These are phyloP conservation scores for Naganishia sp. DNA, from an alignment of 1,284 basidiomycete species.

Conservation along the genomic window DNA sequence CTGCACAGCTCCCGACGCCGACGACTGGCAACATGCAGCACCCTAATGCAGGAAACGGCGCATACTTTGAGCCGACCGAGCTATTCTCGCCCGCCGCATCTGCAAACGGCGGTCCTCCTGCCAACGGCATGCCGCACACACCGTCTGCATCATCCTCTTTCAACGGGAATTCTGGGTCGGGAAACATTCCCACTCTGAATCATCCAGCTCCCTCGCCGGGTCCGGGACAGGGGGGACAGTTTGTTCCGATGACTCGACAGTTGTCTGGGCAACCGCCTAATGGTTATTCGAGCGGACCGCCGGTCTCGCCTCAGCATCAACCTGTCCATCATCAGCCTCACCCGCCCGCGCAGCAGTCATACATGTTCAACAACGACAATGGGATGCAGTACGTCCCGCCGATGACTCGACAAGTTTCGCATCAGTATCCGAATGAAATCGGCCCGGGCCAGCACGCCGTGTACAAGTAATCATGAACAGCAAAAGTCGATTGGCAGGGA, in stretches of 20 bases:
- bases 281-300: not conserved
- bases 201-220: slow-evolving; percentile 14
- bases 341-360: not conserved
- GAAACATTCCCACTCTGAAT: slow-evolving; percentile 11
- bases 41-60: slow-evolving; percentile 5
- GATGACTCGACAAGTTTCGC: slow-evolving; percentile 20
- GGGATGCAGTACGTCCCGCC: slow-evolving; percentile 4
- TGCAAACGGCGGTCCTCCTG: slow-evolving; percentile 1
- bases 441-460: slow-evolving; percentile 7
- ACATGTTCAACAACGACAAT: slow-evolving; percentile 11
- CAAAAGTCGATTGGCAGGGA: no score
- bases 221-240: not conserved
- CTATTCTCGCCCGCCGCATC: slow-evolving; percentile 21
- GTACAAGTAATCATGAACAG: slow-evolving; percentile 11
- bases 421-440: slow-evolving; percentile 6
- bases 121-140: slow-evolving; percentile 11
- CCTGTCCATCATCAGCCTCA: slow-evolving; percentile 4
- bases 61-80: slow-evolving; percentile 26
- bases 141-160: slow-evolving; percentile 17
- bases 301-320: slow-evolving; percentile 3
- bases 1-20: not conserved
- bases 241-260: slow-evolving; percentile 12
- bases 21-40: slow-evolving; percentile 14
- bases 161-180: slow-evolving; percentile 26
- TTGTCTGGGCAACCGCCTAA: slow-evolving; percentile 6